Conservation (phyloP, 805 yeast species). For the Myxozyma lipomycoides region DNA sequence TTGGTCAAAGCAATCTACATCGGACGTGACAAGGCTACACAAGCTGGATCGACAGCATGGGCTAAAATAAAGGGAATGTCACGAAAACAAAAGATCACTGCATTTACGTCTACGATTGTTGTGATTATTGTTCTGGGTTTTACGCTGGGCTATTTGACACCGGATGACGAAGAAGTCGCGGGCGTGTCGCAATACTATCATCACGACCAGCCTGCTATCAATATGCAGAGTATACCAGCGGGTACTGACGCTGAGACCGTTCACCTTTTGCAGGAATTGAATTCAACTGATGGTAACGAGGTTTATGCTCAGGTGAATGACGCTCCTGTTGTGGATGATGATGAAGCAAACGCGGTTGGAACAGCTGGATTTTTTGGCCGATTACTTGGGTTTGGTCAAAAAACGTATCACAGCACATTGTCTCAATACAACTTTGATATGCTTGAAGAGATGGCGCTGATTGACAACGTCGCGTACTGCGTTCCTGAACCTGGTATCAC, state of each 20-base stretch:
- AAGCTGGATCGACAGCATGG: slow-evolving; percentile 4
- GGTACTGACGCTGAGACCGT: background rate
- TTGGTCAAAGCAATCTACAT: background rate
- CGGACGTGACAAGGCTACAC: slow-evolving; percentile 1
- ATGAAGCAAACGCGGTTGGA: slow-evolving; percentile 4
- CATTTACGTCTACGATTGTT: slow-evolving; percentile 10
- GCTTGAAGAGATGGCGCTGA: slow-evolving; percentile 21
- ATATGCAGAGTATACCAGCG: background rate
- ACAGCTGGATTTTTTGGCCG: slow-evolving; percentile 18
- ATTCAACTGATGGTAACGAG: background rate
- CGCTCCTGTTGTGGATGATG: slow-evolving; percentile 2
- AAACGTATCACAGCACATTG: slow-evolving; percentile 10
- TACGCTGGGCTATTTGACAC: slow-evolving; percentile 24
- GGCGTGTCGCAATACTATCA: slow-evolving; percentile 21
- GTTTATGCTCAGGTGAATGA: slow-evolving; percentile 6
- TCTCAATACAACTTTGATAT: slow-evolving; percentile 16
- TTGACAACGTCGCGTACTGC: slow-evolving; percentile 28
- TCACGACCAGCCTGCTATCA: background rate
- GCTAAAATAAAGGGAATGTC: slow-evolving; percentile 15
- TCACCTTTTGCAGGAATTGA: background rate
- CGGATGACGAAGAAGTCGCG: slow-evolving; percentile 24
- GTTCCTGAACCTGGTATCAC: slow-evolving; percentile 29
- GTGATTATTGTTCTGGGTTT: slow-evolving; percentile 23
- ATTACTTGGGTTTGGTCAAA: slow-evolving; percentile 20
- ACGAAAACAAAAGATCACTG: slow-evolving; percentile 16